A percentile compares a stretch with the other conserved stretches of the same genome.
Conservation (phyloP, 2,329 filamentous ascomycete genomes). For the Cercospora sesami region DNA sequence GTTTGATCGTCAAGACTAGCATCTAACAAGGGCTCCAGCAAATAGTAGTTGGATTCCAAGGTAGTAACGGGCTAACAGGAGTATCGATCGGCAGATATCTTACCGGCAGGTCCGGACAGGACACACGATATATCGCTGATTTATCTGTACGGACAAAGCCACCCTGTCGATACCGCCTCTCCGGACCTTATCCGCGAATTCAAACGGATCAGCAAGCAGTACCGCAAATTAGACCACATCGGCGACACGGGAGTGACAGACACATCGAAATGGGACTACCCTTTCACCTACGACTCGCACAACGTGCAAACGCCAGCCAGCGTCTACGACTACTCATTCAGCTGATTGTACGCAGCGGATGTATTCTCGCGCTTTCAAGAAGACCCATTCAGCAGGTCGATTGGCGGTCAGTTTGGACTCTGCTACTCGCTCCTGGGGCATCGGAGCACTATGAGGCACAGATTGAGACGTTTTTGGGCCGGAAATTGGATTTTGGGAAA, state of each 20-base stretch:
- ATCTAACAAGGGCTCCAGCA: not conserved
- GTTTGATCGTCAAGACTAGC: not conserved
- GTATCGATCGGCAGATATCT: not conserved
- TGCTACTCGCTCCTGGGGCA: not conserved
- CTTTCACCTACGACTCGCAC: not conserved
- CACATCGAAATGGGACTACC: not conserved
- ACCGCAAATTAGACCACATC: not conserved
- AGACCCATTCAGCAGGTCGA: not conserved
- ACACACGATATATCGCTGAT: too few species aligned
- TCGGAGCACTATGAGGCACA: not conserved
- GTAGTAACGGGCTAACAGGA: not conserved
- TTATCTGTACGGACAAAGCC: not conserved
- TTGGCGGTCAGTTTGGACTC: not conserved
- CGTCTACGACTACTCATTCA: not conserved
- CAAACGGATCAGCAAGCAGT: not conserved
- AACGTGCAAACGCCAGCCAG: not conserved
- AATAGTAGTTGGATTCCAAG: not conserved
- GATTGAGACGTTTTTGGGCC: not conserved
- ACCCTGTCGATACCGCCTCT: not conserved
- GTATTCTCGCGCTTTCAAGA: not conserved
- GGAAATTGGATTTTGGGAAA: not conserved
- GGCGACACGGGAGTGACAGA: not conserved
- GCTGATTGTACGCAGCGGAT: not conserved
- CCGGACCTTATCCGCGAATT: not conserved
- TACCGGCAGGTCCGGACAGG: not conserved